Evolutionary conservation across 2,329 filamentous ascomycete genomes (phyloP), one percentile per base, ranked within the genome.

Genomic region (Ceratocystis cacaofunesta): DNA sequence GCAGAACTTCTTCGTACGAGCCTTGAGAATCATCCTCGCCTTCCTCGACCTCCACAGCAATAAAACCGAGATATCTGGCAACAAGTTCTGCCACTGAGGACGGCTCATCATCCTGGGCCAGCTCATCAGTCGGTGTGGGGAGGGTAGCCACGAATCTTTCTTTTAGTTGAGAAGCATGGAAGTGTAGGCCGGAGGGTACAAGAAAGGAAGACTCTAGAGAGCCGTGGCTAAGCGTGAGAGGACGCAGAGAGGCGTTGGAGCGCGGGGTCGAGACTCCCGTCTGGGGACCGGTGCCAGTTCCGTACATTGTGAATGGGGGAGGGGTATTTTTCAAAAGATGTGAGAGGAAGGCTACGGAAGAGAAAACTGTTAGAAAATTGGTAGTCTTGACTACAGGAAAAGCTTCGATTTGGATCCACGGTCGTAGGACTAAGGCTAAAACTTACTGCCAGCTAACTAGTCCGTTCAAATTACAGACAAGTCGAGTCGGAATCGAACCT

Each of bases 41-140:
- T 72, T 95, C 89, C 65, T 96, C 90, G 48, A 96, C 88, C 78
- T 96, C 89, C 69, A 84, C 80, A 69, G 92, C 91, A 68, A 96
- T 83, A 74, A 90, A 95, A 71, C 90, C 91, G 74, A 99, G 85
- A 77, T 95, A 99, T 74, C 92, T 85, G 68, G 90, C 92, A 41
- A 99, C 90, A 68, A 99, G 82, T 79, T 99, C 94, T 57, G 90
- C 80, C 60, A 92, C 85, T 28, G 95, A 99, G 46, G 94, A 97
- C n/a, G 94, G 94, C 80, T 99, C 95, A 72, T 99, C 94, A 80
- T 99, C 95, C 74, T 92, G 91, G 68, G 94, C 95, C 69, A 97
- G 85, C 80, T 99, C 94, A 75, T 99, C 94, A 74, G 95, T 99
- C 66, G 94, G 89, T 72, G 86, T 82, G 64, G 95, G 95, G 70